phyloP scores from a whole-genome alignment of 768 basidiomycete species.

The Grammothele lineata region DNA sequence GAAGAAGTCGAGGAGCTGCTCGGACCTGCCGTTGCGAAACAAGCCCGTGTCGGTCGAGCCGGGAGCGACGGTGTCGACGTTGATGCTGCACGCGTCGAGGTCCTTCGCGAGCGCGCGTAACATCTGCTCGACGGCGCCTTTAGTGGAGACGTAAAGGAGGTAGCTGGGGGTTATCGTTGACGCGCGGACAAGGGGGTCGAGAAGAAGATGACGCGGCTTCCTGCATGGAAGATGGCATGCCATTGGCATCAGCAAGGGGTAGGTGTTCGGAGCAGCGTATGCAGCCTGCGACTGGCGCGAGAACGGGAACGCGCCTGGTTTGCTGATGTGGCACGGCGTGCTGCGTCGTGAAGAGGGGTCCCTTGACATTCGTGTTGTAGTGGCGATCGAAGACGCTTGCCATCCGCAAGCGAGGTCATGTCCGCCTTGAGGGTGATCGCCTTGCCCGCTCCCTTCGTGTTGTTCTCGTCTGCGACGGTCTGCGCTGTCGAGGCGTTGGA shows the following conservation, averaged over 20 bases:
- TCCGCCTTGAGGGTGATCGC: slow-evolving; percentile 54
- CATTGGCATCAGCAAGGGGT: too few relatives aligned
- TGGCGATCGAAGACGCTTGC: slow-evolving; percentile 44
- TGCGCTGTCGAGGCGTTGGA: slow-evolving; percentile 37
- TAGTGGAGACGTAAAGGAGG: slow-evolving; percentile 49
- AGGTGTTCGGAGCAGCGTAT: too few relatives aligned
- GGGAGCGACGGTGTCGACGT: slow-evolving; percentile 54
- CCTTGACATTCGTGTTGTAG: slow-evolving; percentile 55
- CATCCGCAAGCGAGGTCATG: slow-evolving; percentile 44
- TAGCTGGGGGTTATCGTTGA: slow-evolving; percentile 43
- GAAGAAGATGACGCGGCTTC: slow-evolving; percentile 55
- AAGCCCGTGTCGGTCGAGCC: slow-evolving; percentile 53
- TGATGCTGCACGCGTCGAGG: slow-evolving; percentile 48
- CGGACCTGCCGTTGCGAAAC: slow-evolving; percentile 52
- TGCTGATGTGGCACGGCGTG: slow-evolving; percentile 35
- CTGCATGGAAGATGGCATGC: slow-evolving; percentile 17
- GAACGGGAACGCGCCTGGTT: slow-evolving; percentile 25
- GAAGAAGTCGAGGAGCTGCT: slow-evolving; percentile 40
- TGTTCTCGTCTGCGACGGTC: slow-evolving; percentile 43
- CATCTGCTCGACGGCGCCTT: slow-evolving; percentile 59
- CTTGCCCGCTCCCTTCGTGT: slow-evolving; percentile 35
- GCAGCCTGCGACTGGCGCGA: background rate
- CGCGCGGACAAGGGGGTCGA: slow-evolving; percentile 43
- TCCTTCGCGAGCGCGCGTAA: slow-evolving; percentile 56
- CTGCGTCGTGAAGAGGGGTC: slow-evolving; percentile 51